phyloP scores from a whole-genome alignment of 768 basidiomycete genomes.

The Sutorius australiensis region DNA sequence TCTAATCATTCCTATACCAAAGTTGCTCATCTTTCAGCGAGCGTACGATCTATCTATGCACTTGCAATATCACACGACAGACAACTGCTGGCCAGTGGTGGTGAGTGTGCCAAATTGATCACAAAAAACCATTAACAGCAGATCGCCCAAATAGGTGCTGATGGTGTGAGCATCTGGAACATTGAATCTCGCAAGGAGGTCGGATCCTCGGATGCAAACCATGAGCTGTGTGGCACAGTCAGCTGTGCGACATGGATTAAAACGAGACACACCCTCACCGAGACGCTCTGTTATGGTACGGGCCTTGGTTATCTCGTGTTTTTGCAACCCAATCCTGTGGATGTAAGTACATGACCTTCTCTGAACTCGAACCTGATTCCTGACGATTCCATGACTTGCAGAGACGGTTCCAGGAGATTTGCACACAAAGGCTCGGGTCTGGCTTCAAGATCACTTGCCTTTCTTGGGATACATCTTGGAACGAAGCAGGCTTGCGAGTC shows the following conservation, averaged over 20 bases:
- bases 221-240: neutral
- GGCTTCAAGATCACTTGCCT: neutral
- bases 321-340: neutral
- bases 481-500: neutral
- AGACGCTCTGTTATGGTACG: constrained; percentile 11
- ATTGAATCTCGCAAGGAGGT: too few relatives aligned
- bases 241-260: constrained; percentile 3
- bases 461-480: neutral
- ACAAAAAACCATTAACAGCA: too few relatives aligned
- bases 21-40: too few relatives aligned
- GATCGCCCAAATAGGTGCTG: too few relatives aligned
- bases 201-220: too few relatives aligned
- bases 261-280: neutral
- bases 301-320: constrained; percentile 3
- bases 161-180: too few relatives aligned
- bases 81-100: too few relatives aligned
- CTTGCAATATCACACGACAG: too few relatives aligned
- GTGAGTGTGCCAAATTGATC: too few relatives aligned
- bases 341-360: constrained; percentile 7
- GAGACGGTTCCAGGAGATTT: constrained; percentile 4
- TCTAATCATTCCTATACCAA: too few relatives aligned
- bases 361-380: too few relatives aligned
- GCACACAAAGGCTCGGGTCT: neutral
- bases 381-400: neutral
- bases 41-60: too few relatives aligned